Base-by-base conservation (phyloP, 805 yeast species). In the Blastobotrys peoriensis region DNA sequence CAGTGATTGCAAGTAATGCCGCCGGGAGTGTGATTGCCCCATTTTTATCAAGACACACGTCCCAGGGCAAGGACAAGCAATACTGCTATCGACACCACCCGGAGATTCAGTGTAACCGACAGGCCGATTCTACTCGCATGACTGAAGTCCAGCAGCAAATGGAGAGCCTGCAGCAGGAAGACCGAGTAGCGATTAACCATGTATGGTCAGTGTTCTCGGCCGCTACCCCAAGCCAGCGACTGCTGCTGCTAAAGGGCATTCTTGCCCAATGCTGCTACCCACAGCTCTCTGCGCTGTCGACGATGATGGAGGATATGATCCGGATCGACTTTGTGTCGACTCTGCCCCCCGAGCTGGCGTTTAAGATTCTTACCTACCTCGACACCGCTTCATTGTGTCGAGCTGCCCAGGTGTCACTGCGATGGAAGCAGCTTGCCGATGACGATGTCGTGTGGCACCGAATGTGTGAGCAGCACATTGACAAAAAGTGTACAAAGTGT, bases 371-470 rank as follows among this genome's bases (percentile, higher is more conserved):
- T 38, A 85, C 95, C 56, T 91, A 86, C 61, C 67, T 93, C 49
- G 98, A 93, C 62, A 91, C 98, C 65, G 82, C 80, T 42, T 86
- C 96, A n/a, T 73, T 93, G 37, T 89, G 97, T 63, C 81, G 78
- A 53, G 96, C 98, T 0, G 95, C 97, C 0, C 94, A 84, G 66
- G 98, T 93, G 2, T 83, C 89, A 25, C 76, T 79, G 43, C 78
- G 76, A 42, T 93, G 98, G 98, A 81, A 86, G 60, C 68, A 69
- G 45, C 68, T 93, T 47, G 98, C 98, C 1, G 96, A 93, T 63
- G 97, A 91, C 61, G 98, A 93, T 59, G 68, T 94, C 40, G 97
- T 93, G 2, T 93, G 98, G 98, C 93, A 91, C 61, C 89, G 91
- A 54, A 83, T 93, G 88, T 93, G 98, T 61, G 96, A 88, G 61